Evolutionary conservation across 139 green algal species (phyloP), one percentile per base, ranked within the genome.

Genomic region (Cymbomonas tetramitiformis): DNA sequence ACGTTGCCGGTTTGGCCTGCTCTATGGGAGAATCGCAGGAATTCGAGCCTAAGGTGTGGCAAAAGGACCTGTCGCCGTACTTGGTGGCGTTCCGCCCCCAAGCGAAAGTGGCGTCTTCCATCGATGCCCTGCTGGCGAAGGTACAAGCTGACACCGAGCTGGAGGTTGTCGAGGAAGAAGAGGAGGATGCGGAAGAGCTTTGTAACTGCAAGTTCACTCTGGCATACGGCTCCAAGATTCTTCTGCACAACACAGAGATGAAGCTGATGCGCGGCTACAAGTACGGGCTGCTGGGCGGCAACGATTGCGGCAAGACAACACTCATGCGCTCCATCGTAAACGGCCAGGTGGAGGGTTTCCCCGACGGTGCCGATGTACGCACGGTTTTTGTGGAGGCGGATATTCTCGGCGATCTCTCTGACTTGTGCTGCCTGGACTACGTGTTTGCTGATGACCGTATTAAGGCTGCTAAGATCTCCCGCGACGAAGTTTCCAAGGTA

Each of bases 251-350:
- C 56, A 70, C 69, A 25, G 53, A 64, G 29, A 51, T 76, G 25
- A 65, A 54, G 53, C 30, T 76, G 28, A 73, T 70, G 53, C 47
- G 69, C 40, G 69, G 69, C 30, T 21, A 56, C 23, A 65, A 71
- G 38, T 76, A 76, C 43, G 69, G 62, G 10, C 59, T 76, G n/a
- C 58, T 71, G 24, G 69, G 69, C 36, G 46, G 54, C 19, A 76
- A 76, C 56, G 69, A 70, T 18, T 68, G 34, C 32, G 69, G 69
- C 4, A 76, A 76, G 57, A 71, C 69, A 18, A 72, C 69, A 6
- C 55, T 76, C 30, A 76, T 76, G 69, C 36, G 69, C 32, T 58
- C 69, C 2, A 76, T 76, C 38, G 56, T 64, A 18, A 76, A 76
- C 39, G 69, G 56, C 4, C 69, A 76, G 54, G 56, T 76, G 18